Percentiles rank a stretch among this genome's conserved stretches.
These are phyloP conservation scores for Candida mattraensis DNA, from an alignment of 805 yeast genomes.

Conservation along the genomic window DNA sequence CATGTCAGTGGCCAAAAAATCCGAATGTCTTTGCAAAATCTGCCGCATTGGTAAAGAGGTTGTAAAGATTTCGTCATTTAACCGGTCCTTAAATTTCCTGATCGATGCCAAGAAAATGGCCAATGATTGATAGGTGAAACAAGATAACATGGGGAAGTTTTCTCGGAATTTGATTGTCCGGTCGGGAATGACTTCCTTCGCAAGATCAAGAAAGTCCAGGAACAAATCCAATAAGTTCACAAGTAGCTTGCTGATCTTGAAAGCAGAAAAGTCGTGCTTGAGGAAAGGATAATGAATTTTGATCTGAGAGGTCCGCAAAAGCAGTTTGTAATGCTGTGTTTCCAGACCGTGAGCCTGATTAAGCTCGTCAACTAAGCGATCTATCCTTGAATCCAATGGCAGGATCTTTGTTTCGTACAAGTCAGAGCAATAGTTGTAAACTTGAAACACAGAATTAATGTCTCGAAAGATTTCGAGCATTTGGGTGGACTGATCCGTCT, in stretches of 20 bases:
- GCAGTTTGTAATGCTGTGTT: slow-evolving; percentile 1
- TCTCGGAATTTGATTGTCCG: slow-evolving; percentile 4
- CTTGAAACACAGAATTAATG: slow-evolving; percentile 3
- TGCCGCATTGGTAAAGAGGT: slow-evolving; percentile 1
- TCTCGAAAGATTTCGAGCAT: slow-evolving; percentile 1
- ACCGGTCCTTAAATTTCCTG: slow-evolving; percentile 2
- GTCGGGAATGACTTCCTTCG: background rate
- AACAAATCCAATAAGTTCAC: slow-evolving; percentile 4
- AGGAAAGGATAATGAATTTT: slow-evolving; percentile 16
- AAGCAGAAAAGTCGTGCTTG: slow-evolving; percentile 4
- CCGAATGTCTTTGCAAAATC: background rate
- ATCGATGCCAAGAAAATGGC: slow-evolving; percentile 7
- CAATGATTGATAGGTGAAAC: slow-evolving; percentile 9
- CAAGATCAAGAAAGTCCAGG: slow-evolving; percentile 3
- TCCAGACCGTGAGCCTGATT: background rate
- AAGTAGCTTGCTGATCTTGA: slow-evolving; percentile 8
- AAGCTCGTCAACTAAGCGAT: background rate
- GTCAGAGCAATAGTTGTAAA: background rate
- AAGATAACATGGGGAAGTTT: slow-evolving; percentile 10
- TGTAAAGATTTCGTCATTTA: slow-evolving; percentile 2
- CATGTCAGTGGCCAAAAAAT: slow-evolving; percentile 5
- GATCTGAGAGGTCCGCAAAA: slow-evolving; percentile 9
- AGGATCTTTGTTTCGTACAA: slow-evolving; percentile 4
- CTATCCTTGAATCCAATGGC: slow-evolving; percentile 3
- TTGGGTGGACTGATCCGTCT: background rate